A percentile compares a stretch with the other conserved stretches of the same genome.
Conservation (phyloP, 768 basidiomycete species). For the Kwoniella botswanensis region DNA sequence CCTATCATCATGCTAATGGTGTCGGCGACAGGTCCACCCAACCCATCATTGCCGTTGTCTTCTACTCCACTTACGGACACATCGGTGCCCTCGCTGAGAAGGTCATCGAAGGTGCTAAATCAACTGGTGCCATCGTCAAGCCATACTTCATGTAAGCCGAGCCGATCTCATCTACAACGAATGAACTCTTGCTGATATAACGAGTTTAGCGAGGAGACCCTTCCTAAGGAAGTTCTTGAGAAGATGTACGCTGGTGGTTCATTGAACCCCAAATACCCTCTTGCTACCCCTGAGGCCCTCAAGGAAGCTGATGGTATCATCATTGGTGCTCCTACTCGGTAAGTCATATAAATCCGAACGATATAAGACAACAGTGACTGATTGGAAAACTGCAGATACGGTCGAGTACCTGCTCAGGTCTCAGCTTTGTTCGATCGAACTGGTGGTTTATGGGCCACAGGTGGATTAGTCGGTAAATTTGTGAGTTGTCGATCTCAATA, state of each 20-base stretch:
- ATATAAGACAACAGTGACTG: not conserved
- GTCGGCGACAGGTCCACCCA: conserved; percentile 18
- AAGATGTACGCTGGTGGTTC: conserved; percentile 72
- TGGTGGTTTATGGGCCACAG: conserved; percentile 61
- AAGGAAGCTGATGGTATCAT: conserved; percentile 68
- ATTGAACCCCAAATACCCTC: conserved; percentile 67
- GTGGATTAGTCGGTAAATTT: conserved; percentile 71
- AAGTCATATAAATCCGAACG: not conserved
- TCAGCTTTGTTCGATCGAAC: conserved; percentile 67
- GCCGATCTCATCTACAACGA: too few relatives aligned
- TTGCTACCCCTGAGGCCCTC: conserved; percentile 67
- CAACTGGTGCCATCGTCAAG: conserved; percentile 57
- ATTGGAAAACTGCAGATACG: conserved; percentile 58
- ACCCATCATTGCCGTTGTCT: conserved; percentile 49
- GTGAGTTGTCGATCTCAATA: conserved; percentile 12
- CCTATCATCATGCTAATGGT: too few relatives aligned
- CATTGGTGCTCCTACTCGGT: conserved; percentile 63
- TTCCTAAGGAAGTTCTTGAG: conserved; percentile 69
- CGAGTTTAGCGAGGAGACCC: conserved; percentile 69
- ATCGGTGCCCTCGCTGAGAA: conserved; percentile 54
- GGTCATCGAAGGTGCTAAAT: conserved; percentile 55
- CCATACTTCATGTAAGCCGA: conserved; percentile 60
- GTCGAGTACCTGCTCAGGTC: conserved; percentile 54
- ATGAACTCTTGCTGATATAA: not conserved
- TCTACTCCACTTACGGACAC: conserved; percentile 59